These are phyloP conservation scores for Ascochyta clinopodiicola DNA, from an alignment of 2,329 filamentous ascomycete genomes.

Conservation along the genomic window DNA sequence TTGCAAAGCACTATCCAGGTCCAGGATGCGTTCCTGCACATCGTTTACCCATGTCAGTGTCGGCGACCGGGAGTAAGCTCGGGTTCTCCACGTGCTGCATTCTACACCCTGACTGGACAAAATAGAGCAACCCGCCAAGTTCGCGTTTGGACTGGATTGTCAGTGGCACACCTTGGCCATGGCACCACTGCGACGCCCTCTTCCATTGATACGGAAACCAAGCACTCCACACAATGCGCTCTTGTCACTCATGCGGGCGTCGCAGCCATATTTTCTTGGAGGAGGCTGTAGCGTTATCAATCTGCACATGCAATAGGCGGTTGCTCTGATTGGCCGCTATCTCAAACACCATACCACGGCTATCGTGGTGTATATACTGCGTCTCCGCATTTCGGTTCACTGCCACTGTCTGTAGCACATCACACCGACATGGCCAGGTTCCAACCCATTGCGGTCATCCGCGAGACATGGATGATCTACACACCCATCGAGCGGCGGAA, in stretches of 20 bases:
- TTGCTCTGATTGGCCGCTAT: slow-evolving; percentile 25
- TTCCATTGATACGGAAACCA: slow-evolving; percentile 25
- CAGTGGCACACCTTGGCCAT: slow-evolving; percentile 32
- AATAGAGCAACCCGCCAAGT: slow-evolving; percentile 22
- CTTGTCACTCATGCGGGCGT: slow-evolving; percentile 30
- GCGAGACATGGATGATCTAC: slow-evolving; percentile 45
- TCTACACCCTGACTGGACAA: slow-evolving; percentile 28
- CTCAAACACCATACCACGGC: slow-evolving; percentile 20
- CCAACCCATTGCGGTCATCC: slow-evolving; percentile 31
- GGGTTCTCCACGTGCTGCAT: slow-evolving; percentile 19
- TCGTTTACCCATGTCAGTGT: slow-evolving; percentile 17
- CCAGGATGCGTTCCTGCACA: slow-evolving; percentile 6
- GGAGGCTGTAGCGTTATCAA: slow-evolving; percentile 24
- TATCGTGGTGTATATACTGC: slow-evolving; percentile 31
- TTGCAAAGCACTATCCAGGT: slow-evolving; percentile 12
- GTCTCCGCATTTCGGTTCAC: slow-evolving; percentile 26
- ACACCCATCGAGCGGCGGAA: slow-evolving; percentile 51
- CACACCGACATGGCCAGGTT: slow-evolving; percentile 24
- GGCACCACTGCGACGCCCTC: slow-evolving; percentile 22
- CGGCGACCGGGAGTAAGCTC: slow-evolving; percentile 4
- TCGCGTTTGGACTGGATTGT: slow-evolving; percentile 22
- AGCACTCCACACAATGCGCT: slow-evolving; percentile 28
- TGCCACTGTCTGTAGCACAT: slow-evolving; percentile 26
- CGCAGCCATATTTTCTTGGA: slow-evolving; percentile 22
- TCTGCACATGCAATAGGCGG: slow-evolving; percentile 28